phyloP scores from a whole-genome alignment of 2,329 filamentous ascomycete species.

The Colletotrichum horii region DNA sequence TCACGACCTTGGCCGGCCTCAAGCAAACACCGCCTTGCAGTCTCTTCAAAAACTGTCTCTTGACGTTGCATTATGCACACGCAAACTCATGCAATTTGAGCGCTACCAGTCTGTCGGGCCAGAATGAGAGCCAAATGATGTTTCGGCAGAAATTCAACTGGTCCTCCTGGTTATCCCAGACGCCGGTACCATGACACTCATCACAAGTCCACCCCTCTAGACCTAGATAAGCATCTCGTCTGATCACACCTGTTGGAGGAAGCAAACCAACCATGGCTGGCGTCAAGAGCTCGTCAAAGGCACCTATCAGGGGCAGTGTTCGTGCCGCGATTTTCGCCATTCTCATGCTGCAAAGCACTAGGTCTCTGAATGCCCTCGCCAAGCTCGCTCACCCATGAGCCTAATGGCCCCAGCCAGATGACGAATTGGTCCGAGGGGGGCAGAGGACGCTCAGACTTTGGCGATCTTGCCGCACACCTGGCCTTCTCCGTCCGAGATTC shows the following conservation, averaged over 20 bases:
- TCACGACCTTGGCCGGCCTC: background rate
- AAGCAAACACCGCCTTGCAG: background rate
- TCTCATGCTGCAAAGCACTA: background rate
- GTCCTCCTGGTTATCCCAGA: background rate
- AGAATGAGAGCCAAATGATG: background rate
- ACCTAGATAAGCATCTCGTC: background rate
- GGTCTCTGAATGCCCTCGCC: background rate
- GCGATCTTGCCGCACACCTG: background rate
- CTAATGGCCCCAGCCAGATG: background rate
- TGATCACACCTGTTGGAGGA: background rate
- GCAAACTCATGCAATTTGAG: conserved; percentile 29
- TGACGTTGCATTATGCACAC: conserved; percentile 4
- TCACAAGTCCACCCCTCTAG: background rate
- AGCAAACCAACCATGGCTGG: background rate
- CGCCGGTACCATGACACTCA: background rate
- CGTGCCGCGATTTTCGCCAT: background rate
- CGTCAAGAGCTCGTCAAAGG: background rate
- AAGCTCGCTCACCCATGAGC: background rate
- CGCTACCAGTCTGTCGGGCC: conserved; percentile 35
- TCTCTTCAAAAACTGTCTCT: background rate
- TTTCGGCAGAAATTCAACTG: background rate
- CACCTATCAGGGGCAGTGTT: background rate
- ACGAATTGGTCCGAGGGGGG: background rate
- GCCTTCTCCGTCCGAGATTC: conserved; percentile 9
- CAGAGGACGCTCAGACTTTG: conserved; percentile 1